Base-by-base conservation (phyloP, 805 yeast species). In the Dipodascus geniculatus region DNA sequence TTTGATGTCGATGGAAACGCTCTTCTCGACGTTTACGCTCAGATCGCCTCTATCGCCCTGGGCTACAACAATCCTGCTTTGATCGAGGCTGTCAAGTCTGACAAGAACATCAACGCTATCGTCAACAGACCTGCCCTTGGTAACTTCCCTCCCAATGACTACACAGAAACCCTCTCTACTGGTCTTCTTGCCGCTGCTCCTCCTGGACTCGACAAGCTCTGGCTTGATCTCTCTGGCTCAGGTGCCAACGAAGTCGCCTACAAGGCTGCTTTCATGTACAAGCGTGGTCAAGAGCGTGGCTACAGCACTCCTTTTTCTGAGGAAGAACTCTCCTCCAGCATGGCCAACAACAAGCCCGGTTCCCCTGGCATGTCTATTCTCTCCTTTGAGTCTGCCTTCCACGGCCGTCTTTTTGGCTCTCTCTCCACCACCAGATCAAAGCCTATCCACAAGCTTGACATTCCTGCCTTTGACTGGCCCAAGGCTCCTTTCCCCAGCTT, bases 401-500 rank as follows among this genome's bases (percentile, higher is more conserved):
- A 90, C 68, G 98, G 98, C 59, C 82, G 98, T 71, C 72, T 89
- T 58, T 88, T 90, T 72, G 98, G 96, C 22, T 79, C 95, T 53
- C 89, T 87, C 48, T 85, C 96, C 3, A 81, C 87, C 60, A 90
- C 98, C 42, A 81, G 96, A 68, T 88, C 96, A 54, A 91, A 88
- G 75, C 96, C 97, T 60, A 79, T 91, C 62, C 98, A 90, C 76
- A 90, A 91, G 74, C 74, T 90, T 69, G 76, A 74, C 55, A 66
- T 91, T 72, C 98, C 98, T 57, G 82, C 96, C 3, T 90, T 90
- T 75, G 80, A 87, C 65, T 90, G 97, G 97, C 98, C 98, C 66
- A 89, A 86, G 69, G 96, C 96, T 54, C 88, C 87, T 58, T 90
- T 83, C 75, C 98, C 98, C 59, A 62, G 77, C 51, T 82, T 87